These are phyloP conservation scores for Aspergillus luchuensis DNA, from an alignment of 2,329 filamentous ascomycete species.

Conservation along the genomic window DNA sequence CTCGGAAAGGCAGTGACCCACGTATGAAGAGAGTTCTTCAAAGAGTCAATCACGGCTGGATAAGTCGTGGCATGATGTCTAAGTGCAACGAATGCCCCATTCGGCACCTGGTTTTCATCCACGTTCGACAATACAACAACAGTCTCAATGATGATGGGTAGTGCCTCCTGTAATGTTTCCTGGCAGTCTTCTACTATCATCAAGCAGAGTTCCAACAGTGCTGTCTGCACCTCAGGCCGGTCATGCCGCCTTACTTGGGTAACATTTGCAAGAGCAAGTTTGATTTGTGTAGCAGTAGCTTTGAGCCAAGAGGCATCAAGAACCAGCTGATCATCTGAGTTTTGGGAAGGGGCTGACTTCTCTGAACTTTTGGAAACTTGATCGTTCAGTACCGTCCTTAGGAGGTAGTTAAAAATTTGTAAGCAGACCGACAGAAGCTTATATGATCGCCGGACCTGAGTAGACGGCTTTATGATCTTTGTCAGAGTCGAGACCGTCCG, in stretches of 20 bases:
- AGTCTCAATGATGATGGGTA: slow-evolving; percentile 75
- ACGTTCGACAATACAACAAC: slow-evolving; percentile 68
- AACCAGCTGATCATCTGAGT: slow-evolving; percentile 40
- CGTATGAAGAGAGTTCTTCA: slow-evolving; percentile 72
- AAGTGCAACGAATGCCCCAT: slow-evolving; percentile 48
- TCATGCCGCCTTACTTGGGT: slow-evolving; percentile 74
- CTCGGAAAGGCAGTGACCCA: slow-evolving; percentile 82
- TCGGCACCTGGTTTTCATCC: slow-evolving; percentile 46
- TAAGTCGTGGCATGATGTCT: slow-evolving; percentile 65
- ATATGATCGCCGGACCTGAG: slow-evolving; percentile 60
- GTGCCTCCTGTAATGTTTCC: slow-evolving; percentile 68
- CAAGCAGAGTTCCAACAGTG: slow-evolving; percentile 71
- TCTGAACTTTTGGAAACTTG: slow-evolving; percentile 27
- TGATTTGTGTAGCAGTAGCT: slow-evolving; percentile 78
- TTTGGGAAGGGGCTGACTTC: slow-evolving; percentile 23
- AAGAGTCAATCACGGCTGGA: slow-evolving; percentile 60
- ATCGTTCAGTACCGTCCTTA: slow-evolving; percentile 53
- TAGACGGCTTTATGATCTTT: slow-evolving; percentile 71
- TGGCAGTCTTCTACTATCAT: slow-evolving; percentile 77
- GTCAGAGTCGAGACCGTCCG: slow-evolving; percentile 81
- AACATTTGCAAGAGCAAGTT: slow-evolving; percentile 76
- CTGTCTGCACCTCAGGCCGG: slow-evolving; percentile 66
- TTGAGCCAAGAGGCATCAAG: slow-evolving; percentile 69
- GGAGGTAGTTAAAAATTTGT: slow-evolving; percentile 54
- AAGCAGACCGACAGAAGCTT: slow-evolving; percentile 67